Evolutionary conservation across 306 rosid genomes (phyloP).

Genomic region (Rosa chinensis): DNA sequence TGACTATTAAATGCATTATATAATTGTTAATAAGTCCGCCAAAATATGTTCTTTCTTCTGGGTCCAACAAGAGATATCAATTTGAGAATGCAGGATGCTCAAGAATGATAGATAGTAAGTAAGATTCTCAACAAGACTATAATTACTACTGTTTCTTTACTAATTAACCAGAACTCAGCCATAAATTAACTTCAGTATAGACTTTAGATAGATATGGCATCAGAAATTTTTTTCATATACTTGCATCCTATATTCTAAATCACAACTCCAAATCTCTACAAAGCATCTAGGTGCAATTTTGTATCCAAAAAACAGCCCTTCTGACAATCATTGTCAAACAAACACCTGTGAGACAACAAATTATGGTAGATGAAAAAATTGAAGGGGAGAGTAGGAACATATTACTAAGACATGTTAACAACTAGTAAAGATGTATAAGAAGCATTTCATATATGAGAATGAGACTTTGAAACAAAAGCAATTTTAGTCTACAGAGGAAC

Average conservation of each 20-base stretch:
- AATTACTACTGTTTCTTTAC: not conserved
- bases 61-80: not conserved
- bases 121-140: not conserved
- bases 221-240: too few relatives aligned
- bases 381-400: not conserved
- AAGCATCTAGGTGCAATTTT: not conserved
- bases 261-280: not conserved
- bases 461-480: not conserved
- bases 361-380: not conserved
- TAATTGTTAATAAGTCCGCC: not conserved
- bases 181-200: too few relatives aligned
- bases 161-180: not conserved
- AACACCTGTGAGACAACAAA: not conserved
- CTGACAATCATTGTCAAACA: too few relatives aligned
- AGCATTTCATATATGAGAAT: not conserved
- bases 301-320: not conserved
- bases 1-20: not conserved
- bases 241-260: not conserved
- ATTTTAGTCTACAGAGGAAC: not conserved
- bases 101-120: not conserved
- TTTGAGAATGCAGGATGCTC: not conserved
- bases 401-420: not conserved
- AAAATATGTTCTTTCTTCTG: not conserved
- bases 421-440: not conserved
- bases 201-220: too few relatives aligned